phyloP scores from a whole-genome alignment of 306 rosid species.

The Herpetospermum pedunculosum region DNA sequence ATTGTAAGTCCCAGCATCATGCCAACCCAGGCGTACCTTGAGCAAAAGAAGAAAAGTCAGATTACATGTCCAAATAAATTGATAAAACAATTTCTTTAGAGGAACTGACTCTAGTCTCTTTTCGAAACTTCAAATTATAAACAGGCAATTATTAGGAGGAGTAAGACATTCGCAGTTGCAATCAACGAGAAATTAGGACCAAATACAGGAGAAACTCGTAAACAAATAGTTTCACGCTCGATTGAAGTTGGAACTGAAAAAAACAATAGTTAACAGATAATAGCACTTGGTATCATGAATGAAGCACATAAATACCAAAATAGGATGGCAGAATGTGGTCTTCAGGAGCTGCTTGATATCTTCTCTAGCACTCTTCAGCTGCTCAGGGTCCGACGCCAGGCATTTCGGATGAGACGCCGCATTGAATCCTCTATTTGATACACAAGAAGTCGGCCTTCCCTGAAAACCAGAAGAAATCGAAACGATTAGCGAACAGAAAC shows the following conservation, averaged over 20 bases:
- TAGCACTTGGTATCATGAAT: neutral
- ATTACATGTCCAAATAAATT: neutral
- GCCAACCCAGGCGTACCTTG: slow-evolving; percentile 97
- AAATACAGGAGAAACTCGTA: neutral
- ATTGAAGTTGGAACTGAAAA: neutral
- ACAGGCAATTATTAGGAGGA: neutral
- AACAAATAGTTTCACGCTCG: neutral
- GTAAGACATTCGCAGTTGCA: neutral
- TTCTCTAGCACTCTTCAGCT: slow-evolving; percentile 65
- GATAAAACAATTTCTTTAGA: neutral
- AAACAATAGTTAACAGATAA: neutral
- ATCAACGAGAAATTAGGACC: neutral
- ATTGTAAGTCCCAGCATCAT: slow-evolving; percentile 90
- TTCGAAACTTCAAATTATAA: neutral
- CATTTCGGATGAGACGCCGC: slow-evolving; percentile 41
- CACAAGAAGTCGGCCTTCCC: slow-evolving; percentile 32
- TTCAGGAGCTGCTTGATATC: slow-evolving; percentile 73
- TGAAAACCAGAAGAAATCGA: slow-evolving; percentile 12
- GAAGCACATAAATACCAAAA: slow-evolving; percentile 30
- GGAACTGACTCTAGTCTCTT: neutral
- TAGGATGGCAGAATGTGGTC: slow-evolving; percentile 72
- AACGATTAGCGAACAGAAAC: neutral
- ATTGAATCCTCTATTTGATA: slow-evolving; percentile 35
- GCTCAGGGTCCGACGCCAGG: slow-evolving; percentile 65
- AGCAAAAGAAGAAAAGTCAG: neutral